Conservation (phyloP, 768 basidiomycete genomes). For the Rhodotorula graminis region DNA sequence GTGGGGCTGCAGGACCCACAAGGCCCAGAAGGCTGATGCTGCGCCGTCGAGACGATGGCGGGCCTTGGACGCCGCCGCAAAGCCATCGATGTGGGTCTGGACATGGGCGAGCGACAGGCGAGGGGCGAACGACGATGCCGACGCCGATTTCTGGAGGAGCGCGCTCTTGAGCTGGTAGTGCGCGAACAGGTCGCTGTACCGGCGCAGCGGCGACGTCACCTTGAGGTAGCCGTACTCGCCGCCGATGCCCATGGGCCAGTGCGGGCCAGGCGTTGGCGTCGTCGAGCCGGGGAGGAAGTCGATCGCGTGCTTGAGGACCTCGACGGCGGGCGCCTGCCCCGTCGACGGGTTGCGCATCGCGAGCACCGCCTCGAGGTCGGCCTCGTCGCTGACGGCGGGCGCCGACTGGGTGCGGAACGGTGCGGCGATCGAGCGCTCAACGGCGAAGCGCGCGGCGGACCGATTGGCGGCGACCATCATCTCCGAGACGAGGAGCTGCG, state of each 20-base stretch:
- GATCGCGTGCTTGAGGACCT: conserved; percentile 53
- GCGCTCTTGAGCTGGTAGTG: conserved; percentile 93
- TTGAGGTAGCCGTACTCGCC: conserved; percentile 74
- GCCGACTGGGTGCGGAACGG: conserved; percentile 55
- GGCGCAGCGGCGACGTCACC: conserved; percentile 79
- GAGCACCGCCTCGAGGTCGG: conserved; percentile 53
- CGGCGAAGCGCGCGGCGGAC: conserved; percentile 66
- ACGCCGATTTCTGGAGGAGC: conserved; percentile 46
- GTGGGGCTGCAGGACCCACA: conserved; percentile 35
- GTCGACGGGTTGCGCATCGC: conserved; percentile 50
- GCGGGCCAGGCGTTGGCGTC: conserved; percentile 53
- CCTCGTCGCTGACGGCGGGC: conserved; percentile 42
- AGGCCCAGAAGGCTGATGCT: conserved; percentile 35
- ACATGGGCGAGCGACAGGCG: conserved; percentile 9
- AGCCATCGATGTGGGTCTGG: conserved; percentile 11
- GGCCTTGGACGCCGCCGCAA: conserved; percentile 15
- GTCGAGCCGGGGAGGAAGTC: conserved; percentile 41
- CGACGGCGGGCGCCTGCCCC: conserved; percentile 50
- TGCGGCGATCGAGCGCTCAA: conserved; percentile 59
- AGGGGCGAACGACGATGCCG: conserved; percentile 3
- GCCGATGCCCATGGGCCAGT: conserved; percentile 65
- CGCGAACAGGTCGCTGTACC: conserved; percentile 70
- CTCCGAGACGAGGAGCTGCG: conserved; percentile 61
- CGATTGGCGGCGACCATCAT: conserved; percentile 75
- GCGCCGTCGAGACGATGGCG: conserved; percentile 15